A percentile compares a stretch with the other conserved stretches of the same genome.
Conservation (phyloP, 2,329 filamentous ascomycete species). For the Epichloe gansuensis region DNA sequence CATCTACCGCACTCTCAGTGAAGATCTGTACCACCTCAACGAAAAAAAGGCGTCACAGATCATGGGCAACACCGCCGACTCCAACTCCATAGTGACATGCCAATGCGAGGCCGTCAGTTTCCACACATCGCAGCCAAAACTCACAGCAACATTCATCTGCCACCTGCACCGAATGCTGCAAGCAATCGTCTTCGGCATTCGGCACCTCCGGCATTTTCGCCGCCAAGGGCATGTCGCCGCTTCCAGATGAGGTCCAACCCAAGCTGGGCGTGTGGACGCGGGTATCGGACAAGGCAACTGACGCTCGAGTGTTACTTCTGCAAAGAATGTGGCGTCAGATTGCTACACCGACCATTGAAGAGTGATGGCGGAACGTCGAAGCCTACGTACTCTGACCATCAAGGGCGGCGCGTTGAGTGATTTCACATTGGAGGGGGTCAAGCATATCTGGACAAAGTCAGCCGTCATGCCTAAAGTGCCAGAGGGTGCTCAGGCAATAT, state of each 20-base stretch:
- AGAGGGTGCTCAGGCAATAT: too few relatives aligned
- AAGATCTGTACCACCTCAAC: too few relatives aligned
- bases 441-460: too few relatives aligned
- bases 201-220: slow-evolving; percentile 32
- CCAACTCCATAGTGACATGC: too few relatives aligned
- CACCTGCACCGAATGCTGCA: too few relatives aligned
- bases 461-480: too few relatives aligned
- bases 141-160: too few relatives aligned
- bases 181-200: slow-evolving; percentile 29
- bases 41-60: not conserved
- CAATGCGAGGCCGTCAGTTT: too few relatives aligned
- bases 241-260: slow-evolving; percentile 19
- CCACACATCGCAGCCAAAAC: too few relatives aligned
- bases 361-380: slow-evolving; percentile 26
- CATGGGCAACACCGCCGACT: not conserved
- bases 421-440: too few relatives aligned
- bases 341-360: slow-evolving; percentile 31
- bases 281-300: slow-evolving; percentile 20
- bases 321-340: slow-evolving; percentile 30
- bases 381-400: slow-evolving; percentile 26
- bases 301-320: slow-evolving; percentile 32
- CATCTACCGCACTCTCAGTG: too few relatives aligned
- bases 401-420: slow-evolving; percentile 20
- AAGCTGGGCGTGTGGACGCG: slow-evolving; percentile 23
- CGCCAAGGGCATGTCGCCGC: slow-evolving; percentile 28